These are phyloP conservation scores for Anastatica hierochuntica DNA, from an alignment of 345 rosid species.

Conservation along the genomic window DNA sequence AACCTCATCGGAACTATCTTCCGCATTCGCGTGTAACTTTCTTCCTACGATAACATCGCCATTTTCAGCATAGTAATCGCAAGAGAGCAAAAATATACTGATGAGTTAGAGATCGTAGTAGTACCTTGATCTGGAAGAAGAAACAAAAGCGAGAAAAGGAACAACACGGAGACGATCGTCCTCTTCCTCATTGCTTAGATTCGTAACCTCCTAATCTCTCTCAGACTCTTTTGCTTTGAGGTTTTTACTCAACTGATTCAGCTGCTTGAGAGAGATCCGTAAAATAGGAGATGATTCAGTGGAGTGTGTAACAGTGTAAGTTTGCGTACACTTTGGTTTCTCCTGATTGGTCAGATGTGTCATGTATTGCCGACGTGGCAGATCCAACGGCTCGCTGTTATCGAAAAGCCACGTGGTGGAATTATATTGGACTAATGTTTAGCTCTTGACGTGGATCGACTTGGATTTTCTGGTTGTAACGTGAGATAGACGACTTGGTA, in stretches of 20 bases:
- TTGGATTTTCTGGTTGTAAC: constrained; percentile 15
- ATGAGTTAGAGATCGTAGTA: constrained; percentile 4
- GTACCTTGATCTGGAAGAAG: constrained; percentile 85
- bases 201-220: constrained; percentile 5
- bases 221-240: background rate
- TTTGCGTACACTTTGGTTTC: constrained; percentile 13
- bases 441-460: constrained; percentile 24
- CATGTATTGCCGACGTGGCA: constrained; percentile 11
- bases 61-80: constrained; percentile 3
- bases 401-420: constrained; percentile 3
- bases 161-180: constrained; percentile 72
- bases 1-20: constrained; percentile 43
- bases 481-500: constrained; percentile 4
- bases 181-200: constrained; percentile 63
- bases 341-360: background rate
- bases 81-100: background rate
- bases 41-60: constrained; percentile 37
- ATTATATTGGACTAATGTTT: constrained; percentile 3
- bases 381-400: constrained; percentile 7
- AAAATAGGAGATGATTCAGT: constrained; percentile 10
- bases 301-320: background rate
- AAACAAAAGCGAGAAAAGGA: constrained; percentile 56
- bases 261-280: constrained; percentile 12
- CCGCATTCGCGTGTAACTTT: constrained; percentile 76
- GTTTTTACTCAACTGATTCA: background rate